Conservation (phyloP, 805 yeast genomes). For the Candida patagonica region DNA sequence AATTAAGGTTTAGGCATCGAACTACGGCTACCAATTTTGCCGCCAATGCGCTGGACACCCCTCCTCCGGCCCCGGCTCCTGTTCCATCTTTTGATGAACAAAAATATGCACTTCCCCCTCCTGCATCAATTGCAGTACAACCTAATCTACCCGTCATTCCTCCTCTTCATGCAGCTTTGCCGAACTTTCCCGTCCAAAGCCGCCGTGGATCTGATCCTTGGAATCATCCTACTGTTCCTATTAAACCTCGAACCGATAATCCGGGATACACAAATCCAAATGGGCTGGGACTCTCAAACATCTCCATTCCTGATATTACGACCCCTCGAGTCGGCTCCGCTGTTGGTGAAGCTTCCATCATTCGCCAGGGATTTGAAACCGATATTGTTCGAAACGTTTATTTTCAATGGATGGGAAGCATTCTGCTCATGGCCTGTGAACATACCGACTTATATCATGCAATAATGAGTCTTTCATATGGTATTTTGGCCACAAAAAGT, state of each 20-base stretch:
- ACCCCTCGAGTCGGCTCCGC: not conserved
- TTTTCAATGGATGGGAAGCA: conserved; percentile 19
- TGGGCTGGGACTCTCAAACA: too few species aligned
- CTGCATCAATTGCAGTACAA: too few species aligned
- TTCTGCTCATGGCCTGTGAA: conserved; percentile 16
- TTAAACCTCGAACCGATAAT: too few species aligned
- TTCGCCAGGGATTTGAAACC: conserved; percentile 22
- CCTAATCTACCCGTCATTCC: too few species aligned
- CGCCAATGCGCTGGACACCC: not conserved
- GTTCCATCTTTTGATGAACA: too few species aligned
- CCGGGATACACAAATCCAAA: too few species aligned
- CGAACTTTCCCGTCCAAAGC: not conserved
- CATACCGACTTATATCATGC: conserved; percentile 21
- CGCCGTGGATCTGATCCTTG: too few species aligned
- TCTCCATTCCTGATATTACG: too few species aligned
- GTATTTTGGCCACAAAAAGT: conserved; percentile 19
- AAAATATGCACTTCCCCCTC: too few species aligned
- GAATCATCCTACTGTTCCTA: too few species aligned
- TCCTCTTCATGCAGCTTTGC: not conserved
- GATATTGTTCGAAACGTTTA: conserved; percentile 20
- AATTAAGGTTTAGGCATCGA: conserved; percentile 15
- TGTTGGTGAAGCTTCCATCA: conserved; percentile 9
- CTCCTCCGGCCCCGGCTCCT: too few species aligned
- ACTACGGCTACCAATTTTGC: not conserved
- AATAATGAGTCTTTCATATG: conserved; percentile 20